A percentile compares a stretch with the other conserved stretches of the same genome.
Conservation (phyloP, 164 flowering plant species). For the Nelumbo lutea region DNA sequence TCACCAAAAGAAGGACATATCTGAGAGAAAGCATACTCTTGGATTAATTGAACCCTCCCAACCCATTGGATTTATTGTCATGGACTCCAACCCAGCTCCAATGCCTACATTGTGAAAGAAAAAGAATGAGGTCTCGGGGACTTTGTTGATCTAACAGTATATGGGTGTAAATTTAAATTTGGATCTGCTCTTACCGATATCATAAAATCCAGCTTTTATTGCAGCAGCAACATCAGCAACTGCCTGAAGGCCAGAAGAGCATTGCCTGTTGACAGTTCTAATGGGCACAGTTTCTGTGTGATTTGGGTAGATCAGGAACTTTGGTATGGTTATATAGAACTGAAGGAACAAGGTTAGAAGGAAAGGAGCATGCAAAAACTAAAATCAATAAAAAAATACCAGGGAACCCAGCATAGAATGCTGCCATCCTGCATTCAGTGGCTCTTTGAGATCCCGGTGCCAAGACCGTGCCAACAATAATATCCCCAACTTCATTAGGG, state of each 20-base stretch:
- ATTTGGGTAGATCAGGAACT: not conserved
- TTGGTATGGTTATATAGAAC: not conserved
- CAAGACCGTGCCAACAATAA: conserved; percentile 89
- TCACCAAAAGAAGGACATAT: not conserved
- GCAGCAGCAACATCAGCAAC: conserved; percentile 99
- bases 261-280: conserved; percentile 93
- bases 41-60: conserved; percentile 79
- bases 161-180: not conserved
- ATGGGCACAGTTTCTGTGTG: conserved; percentile 81
- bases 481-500: conserved; percentile 93
- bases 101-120: conserved; percentile 47
- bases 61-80: conserved; percentile 69
- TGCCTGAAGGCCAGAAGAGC: conserved; percentile 99
- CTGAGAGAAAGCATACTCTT: conserved; percentile 35
- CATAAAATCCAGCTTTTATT: conserved; percentile 95
- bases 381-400: conserved; percentile 33
- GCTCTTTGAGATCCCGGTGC: conserved; percentile 94
- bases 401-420: conserved; percentile 98
- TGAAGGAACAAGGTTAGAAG: not conserved
- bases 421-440: conserved; percentile 97
- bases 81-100: conserved; percentile 95
- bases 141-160: not conserved
- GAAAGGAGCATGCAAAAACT: not conserved
- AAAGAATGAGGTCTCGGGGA: not conserved
- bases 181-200: conserved; percentile 54